phyloP scores from a whole-genome alignment of 2,329 filamentous ascomycete genomes.

The Fusarium tuaranense region DNA sequence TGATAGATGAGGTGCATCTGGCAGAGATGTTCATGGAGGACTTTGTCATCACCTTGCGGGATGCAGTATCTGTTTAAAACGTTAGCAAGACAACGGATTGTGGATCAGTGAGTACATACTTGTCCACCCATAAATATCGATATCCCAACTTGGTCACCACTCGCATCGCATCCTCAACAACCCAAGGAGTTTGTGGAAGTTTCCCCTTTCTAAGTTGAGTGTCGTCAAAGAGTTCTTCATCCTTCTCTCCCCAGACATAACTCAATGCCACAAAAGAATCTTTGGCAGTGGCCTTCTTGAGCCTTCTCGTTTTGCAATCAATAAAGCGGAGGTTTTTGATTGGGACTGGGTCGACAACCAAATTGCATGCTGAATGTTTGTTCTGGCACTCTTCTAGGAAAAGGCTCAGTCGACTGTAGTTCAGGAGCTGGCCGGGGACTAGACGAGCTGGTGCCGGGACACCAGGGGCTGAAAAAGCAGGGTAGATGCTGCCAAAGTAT shows the following conservation, averaged over 20 bases:
- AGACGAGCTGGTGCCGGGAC: background rate
- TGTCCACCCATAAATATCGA: conserved; percentile 13
- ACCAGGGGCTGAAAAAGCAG: background rate
- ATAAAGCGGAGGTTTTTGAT: background rate
- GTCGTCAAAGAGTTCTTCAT: background rate
- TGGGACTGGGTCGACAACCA: background rate
- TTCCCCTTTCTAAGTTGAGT: background rate
- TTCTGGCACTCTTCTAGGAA: conserved; percentile 1
- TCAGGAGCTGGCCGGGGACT: background rate
- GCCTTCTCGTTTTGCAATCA: background rate
- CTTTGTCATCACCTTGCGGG: background rate
- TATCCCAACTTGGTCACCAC: background rate
- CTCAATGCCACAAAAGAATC: conserved; percentile 12
- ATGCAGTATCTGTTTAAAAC: background rate
- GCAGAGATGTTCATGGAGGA: background rate
- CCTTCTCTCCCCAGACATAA: conserved; percentile 8
- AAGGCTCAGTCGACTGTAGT: background rate
- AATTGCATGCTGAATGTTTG: background rate
- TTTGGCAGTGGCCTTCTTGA: background rate
- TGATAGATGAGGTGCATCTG: conserved; percentile 11
- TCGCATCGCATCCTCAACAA: conserved; percentile 4
- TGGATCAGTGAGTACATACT: background rate
- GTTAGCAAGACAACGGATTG: background rate
- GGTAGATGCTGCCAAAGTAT: conserved; percentile 5
- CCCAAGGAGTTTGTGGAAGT: background rate